phyloP scores from a whole-genome alignment of 2,329 filamentous ascomycete genomes.

The Zopfia rhizophila region DNA sequence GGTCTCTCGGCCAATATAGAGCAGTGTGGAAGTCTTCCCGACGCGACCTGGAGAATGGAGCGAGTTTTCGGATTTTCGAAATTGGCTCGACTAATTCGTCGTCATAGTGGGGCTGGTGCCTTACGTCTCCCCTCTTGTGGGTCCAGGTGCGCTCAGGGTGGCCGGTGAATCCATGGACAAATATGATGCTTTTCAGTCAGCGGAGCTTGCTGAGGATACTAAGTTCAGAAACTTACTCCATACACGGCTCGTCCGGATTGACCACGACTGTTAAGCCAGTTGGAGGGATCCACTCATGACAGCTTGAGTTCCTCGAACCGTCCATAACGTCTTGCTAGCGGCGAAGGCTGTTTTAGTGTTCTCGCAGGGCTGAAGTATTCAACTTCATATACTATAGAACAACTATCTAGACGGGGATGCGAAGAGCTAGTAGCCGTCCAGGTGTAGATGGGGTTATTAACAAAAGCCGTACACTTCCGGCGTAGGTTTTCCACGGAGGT shows the following conservation, averaged over 20 bases:
- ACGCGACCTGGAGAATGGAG: conserved; percentile 5
- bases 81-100: conserved; percentile 12
- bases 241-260: conserved; percentile 15
- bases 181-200: conserved; percentile 18
- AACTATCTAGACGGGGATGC: too few species aligned
- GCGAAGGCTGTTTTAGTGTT: too few species aligned
- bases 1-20: conserved; percentile 22
- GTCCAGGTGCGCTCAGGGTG: conserved; percentile 25
- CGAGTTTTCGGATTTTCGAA: conserved; percentile 21
- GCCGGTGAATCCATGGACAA: conserved; percentile 25
- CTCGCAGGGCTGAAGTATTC: too few species aligned
- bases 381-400: too few species aligned
- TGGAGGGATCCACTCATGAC: too few species aligned
- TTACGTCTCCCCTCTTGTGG: conserved; percentile 11
- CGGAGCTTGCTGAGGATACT: conserved; percentile 7
- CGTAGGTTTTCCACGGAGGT: too few species aligned
- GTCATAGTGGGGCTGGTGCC: not conserved
- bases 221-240: conserved; percentile 19
- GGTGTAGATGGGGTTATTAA: too few species aligned
- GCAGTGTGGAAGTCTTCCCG: not conserved
- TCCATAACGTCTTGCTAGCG: too few species aligned
- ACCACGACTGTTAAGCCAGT: conserved; percentile 22
- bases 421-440: too few species aligned
- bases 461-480: too few species aligned
- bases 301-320: too few species aligned